phyloP scores from a whole-genome alignment of 1,139 yeast species.

The Williopsis jadinii region DNA sequence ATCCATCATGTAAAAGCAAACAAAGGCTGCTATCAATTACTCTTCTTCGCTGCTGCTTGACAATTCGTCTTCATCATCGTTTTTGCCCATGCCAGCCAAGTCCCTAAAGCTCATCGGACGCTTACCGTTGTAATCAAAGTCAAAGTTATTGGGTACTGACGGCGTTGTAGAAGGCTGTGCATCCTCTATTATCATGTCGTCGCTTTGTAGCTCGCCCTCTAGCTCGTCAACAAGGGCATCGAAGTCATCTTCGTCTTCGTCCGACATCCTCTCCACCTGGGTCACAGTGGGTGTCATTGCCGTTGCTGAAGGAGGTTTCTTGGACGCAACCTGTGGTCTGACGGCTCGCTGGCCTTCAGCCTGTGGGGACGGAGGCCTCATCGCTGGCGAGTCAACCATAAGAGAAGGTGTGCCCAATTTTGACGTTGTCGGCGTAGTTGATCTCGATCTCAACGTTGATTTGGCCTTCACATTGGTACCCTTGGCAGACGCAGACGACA shows the following conservation, averaged over 20 bases:
- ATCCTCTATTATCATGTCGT: slow-evolving; percentile 14
- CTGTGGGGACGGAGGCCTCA: too few species aligned
- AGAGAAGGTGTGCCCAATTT: too few species aligned
- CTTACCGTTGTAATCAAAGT: slow-evolving; percentile 1
- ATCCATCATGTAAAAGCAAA: too few species aligned
- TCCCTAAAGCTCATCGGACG: slow-evolving; percentile 18
- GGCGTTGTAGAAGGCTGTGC: background rate
- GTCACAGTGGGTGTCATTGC: slow-evolving; percentile 12
- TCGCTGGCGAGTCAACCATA: too few species aligned
- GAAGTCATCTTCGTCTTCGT: slow-evolving; percentile 17
- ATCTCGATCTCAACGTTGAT: slow-evolving; percentile 1
- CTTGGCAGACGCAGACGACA: background rate
- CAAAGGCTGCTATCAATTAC: background rate
- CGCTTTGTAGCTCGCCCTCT: slow-evolving; percentile 17
- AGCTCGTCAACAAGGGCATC: slow-evolving; percentile 18
- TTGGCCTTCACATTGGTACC: slow-evolving; percentile 1
- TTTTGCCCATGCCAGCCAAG: slow-evolving; percentile 14
- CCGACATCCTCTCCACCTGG: slow-evolving; percentile 2
- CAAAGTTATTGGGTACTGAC: background rate
- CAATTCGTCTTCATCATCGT: slow-evolving; percentile 17
- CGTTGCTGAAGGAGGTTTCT: slow-evolving; percentile 16
- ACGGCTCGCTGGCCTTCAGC: too few species aligned
- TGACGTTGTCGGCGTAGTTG: background rate
- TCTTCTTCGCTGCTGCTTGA: slow-evolving; percentile 19
- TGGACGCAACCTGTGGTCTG: slow-evolving; percentile 7